A percentile compares a stretch with the other conserved stretches of the same genome.
Conservation (phyloP, 768 basidiomycete genomes). For the Mycena haematopus region DNA sequence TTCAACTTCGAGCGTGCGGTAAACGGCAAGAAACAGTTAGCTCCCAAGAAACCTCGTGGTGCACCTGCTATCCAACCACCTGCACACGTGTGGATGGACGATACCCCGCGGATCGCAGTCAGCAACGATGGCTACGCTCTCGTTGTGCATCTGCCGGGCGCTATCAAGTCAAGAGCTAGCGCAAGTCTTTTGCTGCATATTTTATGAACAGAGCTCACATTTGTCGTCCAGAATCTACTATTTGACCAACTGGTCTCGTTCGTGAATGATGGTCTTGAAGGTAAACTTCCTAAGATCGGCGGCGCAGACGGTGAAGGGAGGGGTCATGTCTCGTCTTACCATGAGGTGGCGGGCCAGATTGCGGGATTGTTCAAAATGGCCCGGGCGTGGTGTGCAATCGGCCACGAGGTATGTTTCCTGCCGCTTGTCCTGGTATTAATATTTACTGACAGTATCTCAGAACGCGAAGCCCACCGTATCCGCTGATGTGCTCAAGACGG, state of each 20-base stretch:
- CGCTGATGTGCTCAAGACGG: neutral
- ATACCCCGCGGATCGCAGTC: neutral
- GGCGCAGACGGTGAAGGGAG: neutral
- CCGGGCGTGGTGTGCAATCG: neutral
- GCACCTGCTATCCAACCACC: too few relatives aligned
- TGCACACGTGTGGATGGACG: neutral
- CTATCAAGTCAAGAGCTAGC: neutral
- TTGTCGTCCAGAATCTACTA: neutral
- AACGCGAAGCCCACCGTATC: neutral
- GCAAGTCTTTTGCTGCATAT: neutral
- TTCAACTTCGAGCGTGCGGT: too few relatives aligned
- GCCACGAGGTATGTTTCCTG: neutral
- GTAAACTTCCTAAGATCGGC: neutral
- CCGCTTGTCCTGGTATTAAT: neutral
- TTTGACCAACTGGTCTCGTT: neutral
- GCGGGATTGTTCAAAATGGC: neutral
- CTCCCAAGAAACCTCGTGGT: too few relatives aligned
- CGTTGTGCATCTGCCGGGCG: neutral
- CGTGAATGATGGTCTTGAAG: neutral
- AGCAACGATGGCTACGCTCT: neutral
- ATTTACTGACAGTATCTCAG: neutral
- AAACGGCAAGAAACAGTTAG: too few relatives aligned
- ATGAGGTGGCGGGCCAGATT: neutral
- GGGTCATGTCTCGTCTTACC: neutral
- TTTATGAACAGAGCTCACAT: too few relatives aligned